A percentile compares a stretch with the other conserved stretches of the same genome.
These are phyloP conservation scores for Zoysia japonica DNA, from an alignment of 176 grass and related monocot genomes.

Conservation along the genomic window DNA sequence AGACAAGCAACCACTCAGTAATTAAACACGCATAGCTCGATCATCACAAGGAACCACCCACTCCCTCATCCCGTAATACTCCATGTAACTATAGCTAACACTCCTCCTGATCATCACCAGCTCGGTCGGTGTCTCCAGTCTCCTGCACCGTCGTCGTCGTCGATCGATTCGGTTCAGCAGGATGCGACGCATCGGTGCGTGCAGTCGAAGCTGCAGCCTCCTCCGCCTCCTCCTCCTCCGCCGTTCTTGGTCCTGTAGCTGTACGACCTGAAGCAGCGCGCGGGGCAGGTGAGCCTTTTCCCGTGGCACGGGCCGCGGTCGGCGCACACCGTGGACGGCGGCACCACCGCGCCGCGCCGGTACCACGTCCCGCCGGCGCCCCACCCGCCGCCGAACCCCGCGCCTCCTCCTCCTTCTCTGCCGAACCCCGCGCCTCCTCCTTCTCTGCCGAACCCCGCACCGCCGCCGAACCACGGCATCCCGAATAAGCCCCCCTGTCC, in stretches of 20 bases:
- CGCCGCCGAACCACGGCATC: constrained; percentile 35
- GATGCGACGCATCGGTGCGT: constrained; percentile 44
- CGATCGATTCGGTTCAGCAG: constrained; percentile 27
- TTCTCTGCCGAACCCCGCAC: background rate
- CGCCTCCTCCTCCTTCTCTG: background rate
- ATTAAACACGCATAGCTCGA: too few relatives aligned
- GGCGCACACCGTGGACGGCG: constrained; percentile 54
- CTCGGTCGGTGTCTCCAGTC: too few relatives aligned
- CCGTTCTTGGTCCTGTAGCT: constrained; percentile 40
- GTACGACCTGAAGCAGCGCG: constrained; percentile 56
- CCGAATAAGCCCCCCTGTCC: background rate
- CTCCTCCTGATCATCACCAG: too few relatives aligned
- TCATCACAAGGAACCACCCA: too few relatives aligned
- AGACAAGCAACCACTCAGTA: background rate
- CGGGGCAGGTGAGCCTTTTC: constrained; percentile 58
- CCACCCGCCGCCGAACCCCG: constrained; percentile 34
- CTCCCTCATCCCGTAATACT: too few relatives aligned
- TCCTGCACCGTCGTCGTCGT: background rate
- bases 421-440: background rate
- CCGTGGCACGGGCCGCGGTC: constrained; percentile 52
- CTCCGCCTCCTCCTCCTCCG: constrained; percentile 58
- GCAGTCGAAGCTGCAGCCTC: constrained; percentile 71
- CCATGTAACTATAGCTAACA: too few relatives aligned
- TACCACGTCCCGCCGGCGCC: constrained; percentile 45
- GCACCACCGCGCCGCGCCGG: constrained; percentile 29